phyloP scores from a whole-genome alignment of 2,329 filamentous ascomycete genomes.

The Diplodia seriata region DNA sequence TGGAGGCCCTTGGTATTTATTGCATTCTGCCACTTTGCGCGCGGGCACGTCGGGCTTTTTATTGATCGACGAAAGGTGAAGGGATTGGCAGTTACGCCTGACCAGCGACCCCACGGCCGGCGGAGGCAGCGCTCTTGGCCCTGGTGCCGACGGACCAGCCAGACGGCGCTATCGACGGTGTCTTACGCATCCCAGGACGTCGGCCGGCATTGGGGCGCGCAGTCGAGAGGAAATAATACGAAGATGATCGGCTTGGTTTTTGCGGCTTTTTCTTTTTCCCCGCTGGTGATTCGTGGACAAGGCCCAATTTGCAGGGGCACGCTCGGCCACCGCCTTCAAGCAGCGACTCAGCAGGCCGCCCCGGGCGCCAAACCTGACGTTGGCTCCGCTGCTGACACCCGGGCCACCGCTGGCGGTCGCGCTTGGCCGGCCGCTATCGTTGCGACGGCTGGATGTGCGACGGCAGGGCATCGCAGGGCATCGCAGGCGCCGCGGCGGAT shows the following conservation, averaged over 20 bases:
- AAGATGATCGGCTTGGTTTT: conserved; percentile 30
- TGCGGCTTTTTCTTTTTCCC: conserved; percentile 33
- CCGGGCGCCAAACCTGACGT: conserved; percentile 31
- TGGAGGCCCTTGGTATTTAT: conserved; percentile 30
- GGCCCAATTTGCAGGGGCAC: conserved; percentile 27
- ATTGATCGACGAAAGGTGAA: conserved; percentile 28
- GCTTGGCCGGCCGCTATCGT: conserved; percentile 24
- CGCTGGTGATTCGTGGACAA: conserved; percentile 29
- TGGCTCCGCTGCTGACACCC: conserved; percentile 27
- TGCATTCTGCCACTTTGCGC: conserved; percentile 29
- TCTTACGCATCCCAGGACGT: conserved; percentile 28
- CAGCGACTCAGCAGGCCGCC: conserved; percentile 28
- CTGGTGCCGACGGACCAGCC: conserved; percentile 18
- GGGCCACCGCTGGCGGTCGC: conserved; percentile 22
- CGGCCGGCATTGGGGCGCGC: conserved; percentile 24
- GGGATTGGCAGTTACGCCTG: conserved; percentile 27
- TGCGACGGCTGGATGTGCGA: conserved; percentile 29
- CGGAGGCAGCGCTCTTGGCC: conserved; percentile 18
- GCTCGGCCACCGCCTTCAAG: conserved; percentile 27
- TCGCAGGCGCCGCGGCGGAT: conserved; percentile 21
- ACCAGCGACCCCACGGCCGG: conserved; percentile 25
- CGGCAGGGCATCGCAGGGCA: conserved; percentile 6
- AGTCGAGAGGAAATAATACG: conserved; percentile 30
- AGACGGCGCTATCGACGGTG: conserved; percentile 29
- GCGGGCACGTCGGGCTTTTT: conserved; percentile 31